phyloP scores from a whole-genome alignment of 192 early-diverging fungal species.

The Coemansia sp. region DNA sequence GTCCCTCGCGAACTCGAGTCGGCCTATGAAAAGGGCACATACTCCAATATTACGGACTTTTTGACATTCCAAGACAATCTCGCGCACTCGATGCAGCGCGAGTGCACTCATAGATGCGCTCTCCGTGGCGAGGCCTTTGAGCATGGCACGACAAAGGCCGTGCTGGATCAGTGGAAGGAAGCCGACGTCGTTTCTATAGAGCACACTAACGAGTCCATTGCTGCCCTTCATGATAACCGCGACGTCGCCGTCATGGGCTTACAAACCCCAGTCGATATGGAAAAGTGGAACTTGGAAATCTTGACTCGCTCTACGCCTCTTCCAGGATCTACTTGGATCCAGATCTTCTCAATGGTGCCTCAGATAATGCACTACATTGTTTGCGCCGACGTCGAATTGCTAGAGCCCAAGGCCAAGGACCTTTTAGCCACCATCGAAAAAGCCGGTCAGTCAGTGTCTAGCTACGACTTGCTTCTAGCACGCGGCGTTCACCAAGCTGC shows the following conservation, averaged over 20 bases:
- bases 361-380: conserved; percentile 50
- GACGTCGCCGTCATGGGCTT: conserved; percentile 67
- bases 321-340: conserved; percentile 25
- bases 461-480: conserved; percentile 22
- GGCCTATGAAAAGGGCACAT: conserved; percentile 83
- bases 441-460: conserved; percentile 11
- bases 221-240: conserved; percentile 65
- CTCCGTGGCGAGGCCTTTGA: conserved; percentile 66
- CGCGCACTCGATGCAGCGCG: conserved; percentile 73
- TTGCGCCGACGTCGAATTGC: conserved; percentile 14
- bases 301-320: conserved; percentile 43
- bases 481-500: conserved; percentile 27
- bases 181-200: conserved; percentile 60
- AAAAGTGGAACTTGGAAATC: conserved; percentile 39
- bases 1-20: conserved; percentile 88
- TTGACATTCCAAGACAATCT: conserved; percentile 77
- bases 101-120: conserved; percentile 66
- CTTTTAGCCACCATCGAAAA: conserved; percentile 7
- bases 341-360: conserved; percentile 31
- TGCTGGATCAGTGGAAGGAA: conserved; percentile 60
- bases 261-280: conserved; percentile 25
- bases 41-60: conserved; percentile 91
- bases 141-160: conserved; percentile 53
- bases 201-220: conserved; percentile 57
- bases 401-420: conserved; percentile 15